Base-by-base conservation (phyloP, 2,329 filamentous ascomycete species). In the Thermoascus crustaceus region DNA sequence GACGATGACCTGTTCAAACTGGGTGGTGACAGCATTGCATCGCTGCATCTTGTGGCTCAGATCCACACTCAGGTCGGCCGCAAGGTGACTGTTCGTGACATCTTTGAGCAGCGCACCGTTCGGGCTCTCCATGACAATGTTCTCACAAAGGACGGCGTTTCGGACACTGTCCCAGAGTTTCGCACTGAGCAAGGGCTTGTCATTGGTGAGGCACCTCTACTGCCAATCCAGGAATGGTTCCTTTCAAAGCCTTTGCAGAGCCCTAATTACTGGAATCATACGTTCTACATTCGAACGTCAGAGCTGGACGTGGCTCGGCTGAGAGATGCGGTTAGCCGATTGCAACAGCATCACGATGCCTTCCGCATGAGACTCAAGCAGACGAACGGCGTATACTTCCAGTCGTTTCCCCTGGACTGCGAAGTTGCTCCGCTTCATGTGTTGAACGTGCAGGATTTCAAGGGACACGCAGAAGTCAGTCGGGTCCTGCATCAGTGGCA, bases 181-280 rank as follows among this genome's bases (percentile, higher is more conserved):
- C 29, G 29, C 17, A 14, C 29, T 7, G 29, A 31, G 16, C 29
- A 31, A 17, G 29, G 29, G 5, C 29, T 14, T 4, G 7, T 31
- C 13, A 18, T 5, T 5, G 29, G 29, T 10, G 13, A 31, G 13
- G 7, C 18, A n/a, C 29, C 29, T 10, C 14, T 31, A 18, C 13
- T 31, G 10, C 29, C 29, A 5, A 31, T 31, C n/a, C 29, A 31
- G 18, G 5, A 31, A 4, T 31, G 29, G 29, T 31, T 31, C 29
- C 18, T 31, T 6, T 14, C 29, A 14, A 31, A 31, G 18, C n/a
- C 7, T 17, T 10, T 31, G 29, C 7, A 31, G 29, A 14, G 17
- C 16, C 29, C 29, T 14, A 7, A 18, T 18, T 18, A 31, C 17
- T 31, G 29, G 29, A 31, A 31, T 18, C 29, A 31, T 17, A 17